Conservation (phyloP, 2,329 filamentous ascomycete species). For the Exophiala lecanii-corni region DNA sequence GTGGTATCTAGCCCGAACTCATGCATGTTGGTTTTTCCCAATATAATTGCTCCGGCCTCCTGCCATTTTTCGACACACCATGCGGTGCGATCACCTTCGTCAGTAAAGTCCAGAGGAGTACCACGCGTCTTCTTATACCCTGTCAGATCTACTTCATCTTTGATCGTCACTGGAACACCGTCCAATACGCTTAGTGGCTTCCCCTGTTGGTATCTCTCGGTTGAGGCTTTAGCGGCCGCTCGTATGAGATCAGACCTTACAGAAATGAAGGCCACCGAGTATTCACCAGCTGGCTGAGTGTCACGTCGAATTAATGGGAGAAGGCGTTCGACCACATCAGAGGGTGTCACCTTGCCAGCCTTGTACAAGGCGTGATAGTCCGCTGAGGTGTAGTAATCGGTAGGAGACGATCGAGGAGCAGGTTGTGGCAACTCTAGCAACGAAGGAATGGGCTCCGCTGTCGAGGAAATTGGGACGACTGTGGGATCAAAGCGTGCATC, state of each 20-base stretch:
- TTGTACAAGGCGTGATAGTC: constrained; percentile 76
- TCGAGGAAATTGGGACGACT: constrained; percentile 44
- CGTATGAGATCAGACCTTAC: constrained; percentile 59
- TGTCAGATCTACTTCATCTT: constrained; percentile 70
- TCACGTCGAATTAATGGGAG: constrained; percentile 66
- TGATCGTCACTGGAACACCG: constrained; percentile 76
- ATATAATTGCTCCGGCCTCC: constrained; percentile 67
- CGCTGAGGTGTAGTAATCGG: constrained; percentile 62
- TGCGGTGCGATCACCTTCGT: constrained; percentile 47
- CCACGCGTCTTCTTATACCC: constrained; percentile 67
- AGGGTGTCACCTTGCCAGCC: constrained; percentile 65
- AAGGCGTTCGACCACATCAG: constrained; percentile 65
- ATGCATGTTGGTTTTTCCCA: constrained; percentile 77
- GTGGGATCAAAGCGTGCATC: constrained; percentile 54
- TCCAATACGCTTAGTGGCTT: constrained; percentile 66
- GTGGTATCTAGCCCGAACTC: constrained; percentile 75
- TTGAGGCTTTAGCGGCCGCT: constrained; percentile 67
- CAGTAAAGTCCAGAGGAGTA: constrained; percentile 55
- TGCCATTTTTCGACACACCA: constrained; percentile 70
- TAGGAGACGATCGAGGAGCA: constrained; percentile 33
- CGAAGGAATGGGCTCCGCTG: constrained; percentile 8
- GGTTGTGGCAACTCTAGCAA: constrained; percentile 28
- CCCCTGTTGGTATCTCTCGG: constrained; percentile 65
- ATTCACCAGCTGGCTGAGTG: constrained; percentile 50
- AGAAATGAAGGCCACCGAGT: constrained; percentile 70